Evolutionary conservation across 148 eudicot genomes (phyloP).

Genomic region (Silene latifolia): DNA sequence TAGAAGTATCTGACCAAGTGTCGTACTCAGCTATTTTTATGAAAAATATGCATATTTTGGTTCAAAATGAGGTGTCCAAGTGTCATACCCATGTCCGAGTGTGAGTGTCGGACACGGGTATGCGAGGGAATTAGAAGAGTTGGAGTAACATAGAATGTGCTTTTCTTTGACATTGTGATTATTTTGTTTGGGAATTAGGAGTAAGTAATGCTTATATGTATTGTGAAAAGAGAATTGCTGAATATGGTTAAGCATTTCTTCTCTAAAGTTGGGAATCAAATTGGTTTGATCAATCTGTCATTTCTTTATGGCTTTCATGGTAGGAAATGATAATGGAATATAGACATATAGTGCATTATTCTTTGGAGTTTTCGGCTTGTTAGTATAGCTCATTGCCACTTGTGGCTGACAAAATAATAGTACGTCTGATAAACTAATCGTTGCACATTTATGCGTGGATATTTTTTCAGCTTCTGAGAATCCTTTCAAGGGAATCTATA

Average conservation of each 20-base stretch:
- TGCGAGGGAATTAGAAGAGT: too few species aligned
- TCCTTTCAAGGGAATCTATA: constrained; percentile 78
- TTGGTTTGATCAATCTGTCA: neutral
- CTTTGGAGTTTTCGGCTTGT: neutral
- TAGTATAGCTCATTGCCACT: neutral
- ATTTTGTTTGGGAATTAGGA: neutral
- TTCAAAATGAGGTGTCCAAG: too few species aligned
- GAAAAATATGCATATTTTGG: too few species aligned
- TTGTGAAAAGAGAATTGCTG: neutral
- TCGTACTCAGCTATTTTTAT: too few species aligned
- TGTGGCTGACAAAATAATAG: neutral
- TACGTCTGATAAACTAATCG: neutral
- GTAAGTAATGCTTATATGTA: neutral
- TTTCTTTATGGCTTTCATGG: neutral
- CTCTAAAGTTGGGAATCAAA: constrained; percentile 4
- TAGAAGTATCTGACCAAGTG: too few species aligned
- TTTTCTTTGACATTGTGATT: neutral
- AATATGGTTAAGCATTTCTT: neutral
- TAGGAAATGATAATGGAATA: neutral
- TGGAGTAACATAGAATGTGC: neutral
- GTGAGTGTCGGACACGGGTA: too few species aligned
- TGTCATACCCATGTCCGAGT: too few species aligned
- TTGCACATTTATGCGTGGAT: neutral
- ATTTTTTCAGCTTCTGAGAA: constrained; percentile 68
- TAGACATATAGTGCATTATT: neutral